phyloP scores from a whole-genome alignment of 805 yeast genomes.

The Candida pini region DNA sequence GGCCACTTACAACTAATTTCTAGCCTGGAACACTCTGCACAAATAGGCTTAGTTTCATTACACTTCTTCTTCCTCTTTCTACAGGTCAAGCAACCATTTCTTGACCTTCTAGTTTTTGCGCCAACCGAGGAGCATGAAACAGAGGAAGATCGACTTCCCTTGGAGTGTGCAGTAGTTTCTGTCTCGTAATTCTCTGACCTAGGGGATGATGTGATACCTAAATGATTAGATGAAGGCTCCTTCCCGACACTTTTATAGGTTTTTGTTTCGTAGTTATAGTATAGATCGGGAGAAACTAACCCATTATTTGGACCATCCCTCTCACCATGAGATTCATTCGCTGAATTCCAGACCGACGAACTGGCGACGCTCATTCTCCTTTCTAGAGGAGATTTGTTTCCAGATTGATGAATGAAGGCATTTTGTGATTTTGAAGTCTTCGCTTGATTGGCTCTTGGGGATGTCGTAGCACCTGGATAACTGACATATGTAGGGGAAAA shows the following conservation, averaged over 20 bases:
- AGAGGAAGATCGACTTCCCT: conserved; percentile 1
- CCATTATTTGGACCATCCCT: too few species aligned
- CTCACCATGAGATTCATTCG: too few species aligned
- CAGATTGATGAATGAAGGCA: too few species aligned
- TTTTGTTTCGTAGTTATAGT: too few species aligned
- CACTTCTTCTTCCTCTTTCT: conserved; percentile 74
- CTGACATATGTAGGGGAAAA: background rate
- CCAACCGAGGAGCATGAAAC: background rate
- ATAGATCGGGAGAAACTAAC: too few species aligned
- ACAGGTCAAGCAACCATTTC: conserved; percentile 76
- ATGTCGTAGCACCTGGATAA: background rate
- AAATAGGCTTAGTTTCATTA: conserved; percentile 62
- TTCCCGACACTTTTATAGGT: too few species aligned
- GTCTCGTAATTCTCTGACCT: too few species aligned
- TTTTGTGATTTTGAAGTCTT: too few species aligned
- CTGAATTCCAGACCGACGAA: too few species aligned
- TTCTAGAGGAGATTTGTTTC: too few species aligned
- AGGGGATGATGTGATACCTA: background rate
- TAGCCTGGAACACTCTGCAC: conserved; percentile 63
- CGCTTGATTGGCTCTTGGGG: background rate
- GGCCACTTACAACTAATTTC: conserved; percentile 71
- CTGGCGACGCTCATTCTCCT: too few species aligned
- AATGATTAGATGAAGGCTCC: background rate
- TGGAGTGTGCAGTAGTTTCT: too few species aligned
- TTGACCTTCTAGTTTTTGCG: conserved; percentile 43